Percentiles rank a stretch among this genome's conserved stretches.
Evolutionary conservation across 2,329 filamentous ascomycete species (phyloP).

Genomic region (Colletotrichum sp.): DNA sequence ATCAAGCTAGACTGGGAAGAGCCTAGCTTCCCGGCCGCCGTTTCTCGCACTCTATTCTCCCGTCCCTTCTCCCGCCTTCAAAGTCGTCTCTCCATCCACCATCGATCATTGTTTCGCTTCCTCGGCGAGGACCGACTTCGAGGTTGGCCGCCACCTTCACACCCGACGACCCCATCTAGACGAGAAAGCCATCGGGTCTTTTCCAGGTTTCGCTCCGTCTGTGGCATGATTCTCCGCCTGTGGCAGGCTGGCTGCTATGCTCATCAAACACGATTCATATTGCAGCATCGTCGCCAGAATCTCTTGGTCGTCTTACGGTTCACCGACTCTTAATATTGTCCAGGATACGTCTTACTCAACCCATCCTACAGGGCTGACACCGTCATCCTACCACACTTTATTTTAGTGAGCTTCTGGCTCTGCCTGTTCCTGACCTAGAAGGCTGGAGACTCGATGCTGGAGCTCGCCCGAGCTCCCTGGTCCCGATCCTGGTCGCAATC

Average conservation of each 20-base stretch:
- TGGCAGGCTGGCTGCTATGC: not conserved
- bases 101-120: not conserved
- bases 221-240: not conserved
- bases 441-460: not conserved
- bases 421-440: not conserved
- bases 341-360: constrained; percentile 5
- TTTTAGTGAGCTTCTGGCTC: not conserved
- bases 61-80: not conserved
- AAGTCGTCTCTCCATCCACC: not conserved
- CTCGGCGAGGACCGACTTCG: not conserved
- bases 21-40: not conserved
- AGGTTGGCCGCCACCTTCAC: not conserved
- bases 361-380: constrained; percentile 10
- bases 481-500: not conserved
- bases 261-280: not conserved
- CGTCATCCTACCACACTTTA: not conserved
- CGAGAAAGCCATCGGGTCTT: not conserved
- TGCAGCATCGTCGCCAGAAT: not conserved
- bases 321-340: not conserved
- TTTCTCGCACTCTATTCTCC: not conserved
- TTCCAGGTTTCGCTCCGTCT: not conserved
- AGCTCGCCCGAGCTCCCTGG: not conserved
- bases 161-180: not conserved
- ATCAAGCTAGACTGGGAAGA: not conserved
- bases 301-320: not conserved